Conservation (phyloP, 805 yeast genomes). For the Candida michaelii region DNA sequence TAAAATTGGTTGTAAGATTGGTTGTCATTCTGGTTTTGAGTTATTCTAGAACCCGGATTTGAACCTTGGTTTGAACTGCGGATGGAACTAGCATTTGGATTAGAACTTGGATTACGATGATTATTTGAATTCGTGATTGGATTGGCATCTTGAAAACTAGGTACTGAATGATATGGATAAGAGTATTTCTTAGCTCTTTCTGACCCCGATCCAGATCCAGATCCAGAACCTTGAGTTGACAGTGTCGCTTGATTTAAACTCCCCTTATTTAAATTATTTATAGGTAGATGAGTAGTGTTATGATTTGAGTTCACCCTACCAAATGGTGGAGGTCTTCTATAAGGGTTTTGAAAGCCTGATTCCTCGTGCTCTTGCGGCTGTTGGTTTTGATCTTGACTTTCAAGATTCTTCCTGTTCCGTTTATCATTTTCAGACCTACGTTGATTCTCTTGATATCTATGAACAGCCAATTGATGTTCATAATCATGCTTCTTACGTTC, state of each 20-base stretch:
- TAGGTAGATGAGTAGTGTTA: not conserved
- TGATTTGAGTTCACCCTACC: not conserved
- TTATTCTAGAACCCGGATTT: not conserved
- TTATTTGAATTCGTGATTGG: conserved; percentile 2
- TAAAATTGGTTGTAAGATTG: conserved; percentile 10
- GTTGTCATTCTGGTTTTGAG: conserved; percentile 1
- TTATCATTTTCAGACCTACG: conserved; percentile 6
- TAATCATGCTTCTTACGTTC: conserved; percentile 9
- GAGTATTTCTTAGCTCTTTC: not conserved
- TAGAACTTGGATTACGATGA: not conserved
- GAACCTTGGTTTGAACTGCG: not conserved
- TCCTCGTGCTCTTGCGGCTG: not conserved
- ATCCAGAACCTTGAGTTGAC: not conserved
- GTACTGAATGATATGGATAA: conserved; percentile 1
- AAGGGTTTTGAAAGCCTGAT: not conserved
- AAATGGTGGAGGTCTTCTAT: not conserved
- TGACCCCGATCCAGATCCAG: not conserved
- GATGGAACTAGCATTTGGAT: not conserved
- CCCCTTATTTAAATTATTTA: not conserved
- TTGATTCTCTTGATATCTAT: conserved; percentile 8
- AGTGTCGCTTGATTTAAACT: not conserved
- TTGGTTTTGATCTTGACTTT: not conserved
- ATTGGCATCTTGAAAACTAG: not conserved
- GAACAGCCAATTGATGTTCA: conserved; percentile 12
- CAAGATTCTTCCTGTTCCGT: not conserved